Evolutionary conservation across 2,329 filamentous ascomycete species (phyloP).

Genomic region (Xylariaceae sp.): DNA sequence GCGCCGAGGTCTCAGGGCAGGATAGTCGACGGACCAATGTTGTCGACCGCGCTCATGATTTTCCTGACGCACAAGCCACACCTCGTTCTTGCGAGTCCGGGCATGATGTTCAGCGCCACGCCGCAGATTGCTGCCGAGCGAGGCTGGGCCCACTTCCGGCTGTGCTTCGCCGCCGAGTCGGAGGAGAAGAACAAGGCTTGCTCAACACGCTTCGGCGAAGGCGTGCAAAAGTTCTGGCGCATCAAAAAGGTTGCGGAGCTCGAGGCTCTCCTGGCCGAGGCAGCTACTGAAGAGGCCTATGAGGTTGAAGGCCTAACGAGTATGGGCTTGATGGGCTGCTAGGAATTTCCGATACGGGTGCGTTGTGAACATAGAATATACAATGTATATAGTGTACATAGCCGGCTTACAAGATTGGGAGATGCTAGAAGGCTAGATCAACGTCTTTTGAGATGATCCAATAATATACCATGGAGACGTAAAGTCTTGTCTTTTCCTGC

Average conservation of each 20-base stretch:
- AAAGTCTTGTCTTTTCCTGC: neutral
- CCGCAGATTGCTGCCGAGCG: constrained; percentile 52
- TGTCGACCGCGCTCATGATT: constrained; percentile 66
- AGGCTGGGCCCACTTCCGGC: constrained; percentile 67
- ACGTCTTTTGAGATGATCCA: neutral
- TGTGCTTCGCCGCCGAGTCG: constrained; percentile 84
- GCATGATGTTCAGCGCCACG: constrained; percentile 68
- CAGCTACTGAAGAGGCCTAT: constrained; percentile 21
- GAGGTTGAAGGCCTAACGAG: constrained; percentile 25
- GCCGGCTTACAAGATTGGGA: neutral
- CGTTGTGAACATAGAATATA: neutral
- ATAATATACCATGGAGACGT: neutral
- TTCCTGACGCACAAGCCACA: constrained; percentile 66
- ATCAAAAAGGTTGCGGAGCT: constrained; percentile 64
- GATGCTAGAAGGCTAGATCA: neutral
- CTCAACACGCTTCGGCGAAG: constrained; percentile 62
- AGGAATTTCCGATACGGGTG: neutral
- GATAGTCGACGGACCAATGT: constrained; percentile 49
- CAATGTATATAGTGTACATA: neutral
- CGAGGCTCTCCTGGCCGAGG: constrained; percentile 53
- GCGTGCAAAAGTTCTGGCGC: constrained; percentile 70
- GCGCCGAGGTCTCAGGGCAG: constrained; percentile 32
- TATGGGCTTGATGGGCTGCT: constrained; percentile 30
- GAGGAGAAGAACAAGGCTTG: constrained; percentile 62
- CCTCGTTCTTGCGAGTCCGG: constrained; percentile 66